Evolutionary conservation across 1,284 basidiomycete genomes (phyloP), one percentile per base, ranked within the genome.

Genomic region (Fistulinella cinereoalba): DNA sequence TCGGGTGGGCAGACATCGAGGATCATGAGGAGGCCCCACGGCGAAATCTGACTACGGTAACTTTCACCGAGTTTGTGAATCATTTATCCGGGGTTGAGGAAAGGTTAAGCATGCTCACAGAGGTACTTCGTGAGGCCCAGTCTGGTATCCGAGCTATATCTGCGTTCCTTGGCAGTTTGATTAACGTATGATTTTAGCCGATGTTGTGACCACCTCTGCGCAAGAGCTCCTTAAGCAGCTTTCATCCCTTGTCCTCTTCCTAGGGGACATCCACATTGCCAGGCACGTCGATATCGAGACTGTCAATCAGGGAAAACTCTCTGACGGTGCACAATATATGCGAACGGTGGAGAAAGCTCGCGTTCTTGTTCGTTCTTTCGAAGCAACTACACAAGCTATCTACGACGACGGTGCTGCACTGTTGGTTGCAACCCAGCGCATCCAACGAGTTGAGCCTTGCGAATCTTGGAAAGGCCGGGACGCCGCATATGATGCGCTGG

Each of bases 201-300:
- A 55, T 23, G 41, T 40, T 3, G 53, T 67, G 25, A 49, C 39
- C n/a, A 32, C 43, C 19, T 50, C 42, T 22, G 52, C 67, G 11
- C 71, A 69, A 50, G 62, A 40, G 16, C 57, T 68, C 11, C 53
- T 74, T 34, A 63, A 64, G 21, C 64, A 72, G 43, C 55, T 77
- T 9, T 71, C 72, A 1, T 58, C 68, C n/a, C 68, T 78, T 37
- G 60, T 81, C n/a, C 58, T 60, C 4, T 66, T 69, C 33, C 61
- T 77, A 18, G 70, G 73, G 23, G 75, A 76, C 47, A 66, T 81
- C 41, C 75, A 81, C 50, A 60, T 83, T 13, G 76, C 78, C 15
- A 67, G 70, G 31, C 71, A 76, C 45, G 70, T 79, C 18, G 76
- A 78, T 39, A 64, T 80, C 24, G 77, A 81, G 43, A 73, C 75